Base-by-base conservation (phyloP, 2,329 filamentous ascomycete genomes). In the Talaromyces sp. region DNA sequence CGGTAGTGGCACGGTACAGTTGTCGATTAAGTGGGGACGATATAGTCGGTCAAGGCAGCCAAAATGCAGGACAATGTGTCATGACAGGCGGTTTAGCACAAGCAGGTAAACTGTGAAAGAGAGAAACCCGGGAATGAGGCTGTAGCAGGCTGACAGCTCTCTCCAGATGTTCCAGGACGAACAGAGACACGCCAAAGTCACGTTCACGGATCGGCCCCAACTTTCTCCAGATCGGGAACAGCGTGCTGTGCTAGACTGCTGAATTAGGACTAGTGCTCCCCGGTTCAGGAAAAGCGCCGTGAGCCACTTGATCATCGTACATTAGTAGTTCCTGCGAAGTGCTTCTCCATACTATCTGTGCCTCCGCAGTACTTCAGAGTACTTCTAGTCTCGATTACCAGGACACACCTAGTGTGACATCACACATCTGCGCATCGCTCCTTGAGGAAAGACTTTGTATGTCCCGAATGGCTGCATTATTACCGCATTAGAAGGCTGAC, bases 121-220 rank as follows among this genome's bases (percentile, higher is more conserved):
- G 19, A 4, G 35, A 19, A 7, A 39, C 5, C 14, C 3, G 50
- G 3, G 14, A 22, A 33, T 57, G 52, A 57, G 52, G 52, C 52
- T 39, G 35, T 57, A 39, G 27, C 27, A 31, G 27, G 27, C 27
- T 31, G 27, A 31, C 43, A 56, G 31, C 10, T 37, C 31, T 41
- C 54, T 35, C 33, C 33, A 58, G 19, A 57, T 66, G 68, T 68
- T 63, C 37, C 67, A 43, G 14, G 27, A 41, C 47, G 24, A 47
- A 59, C 58, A 37, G 31, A 61, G 27, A 62, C 10, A 59, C 24
- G 14, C 33, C 7, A 45, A 62, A 56, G 39, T 61, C 47, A 62
- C 63, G 63, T 62, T 63, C 61, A 2, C 50, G 22, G 61, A 63
- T 56, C 48, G 27, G 37, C 60, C 48, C 37, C 48, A 14, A 8